These are phyloP conservation scores for Hippophae rhamnoides DNA, from an alignment of 306 rosid species.

Conservation along the genomic window DNA sequence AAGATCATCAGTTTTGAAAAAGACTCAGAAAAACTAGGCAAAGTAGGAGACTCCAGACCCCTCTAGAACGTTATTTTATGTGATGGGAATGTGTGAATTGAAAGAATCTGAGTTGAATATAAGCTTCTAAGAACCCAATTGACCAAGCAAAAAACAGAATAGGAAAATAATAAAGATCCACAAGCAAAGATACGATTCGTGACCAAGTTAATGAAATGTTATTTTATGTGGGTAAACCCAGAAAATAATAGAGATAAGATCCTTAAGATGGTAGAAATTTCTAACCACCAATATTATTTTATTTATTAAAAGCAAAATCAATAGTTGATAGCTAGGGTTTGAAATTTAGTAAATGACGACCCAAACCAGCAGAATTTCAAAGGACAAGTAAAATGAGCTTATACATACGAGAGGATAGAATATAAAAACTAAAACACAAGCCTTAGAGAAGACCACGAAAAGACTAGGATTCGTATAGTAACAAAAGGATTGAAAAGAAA, in stretches of 20 bases:
- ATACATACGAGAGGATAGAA: too few relatives aligned
- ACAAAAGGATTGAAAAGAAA: background rate
- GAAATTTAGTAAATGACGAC: background rate
- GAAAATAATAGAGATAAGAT: slow-evolving; percentile 13
- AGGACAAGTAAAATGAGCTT: background rate
- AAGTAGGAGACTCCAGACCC: slow-evolving; percentile 15
- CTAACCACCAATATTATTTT: background rate
- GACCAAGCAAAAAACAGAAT: slow-evolving; percentile 26
- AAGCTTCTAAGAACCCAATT: slow-evolving; percentile 5
- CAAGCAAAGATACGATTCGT: slow-evolving; percentile 11
- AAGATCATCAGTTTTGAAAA: background rate
- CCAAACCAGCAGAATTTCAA: background rate
- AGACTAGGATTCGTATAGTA: too few relatives aligned
- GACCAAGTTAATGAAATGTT: slow-evolving; percentile 14
- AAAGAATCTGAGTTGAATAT: slow-evolving; percentile 10
- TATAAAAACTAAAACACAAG: too few relatives aligned
- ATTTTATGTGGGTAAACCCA: slow-evolving; percentile 39
- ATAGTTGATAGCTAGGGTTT: background rate
- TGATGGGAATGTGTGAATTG: slow-evolving; percentile 22
- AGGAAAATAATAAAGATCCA: slow-evolving; percentile 9
- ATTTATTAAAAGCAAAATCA: background rate
- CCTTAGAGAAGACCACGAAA: too few relatives aligned
- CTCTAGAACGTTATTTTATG: slow-evolving; percentile 43
- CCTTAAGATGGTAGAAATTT: slow-evolving; percentile 8
- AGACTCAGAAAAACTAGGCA: slow-evolving; percentile 16